These are phyloP conservation scores for Kazachstania bromeliacearum DNA, from an alignment of 805 yeast species.

Conservation along the genomic window DNA sequence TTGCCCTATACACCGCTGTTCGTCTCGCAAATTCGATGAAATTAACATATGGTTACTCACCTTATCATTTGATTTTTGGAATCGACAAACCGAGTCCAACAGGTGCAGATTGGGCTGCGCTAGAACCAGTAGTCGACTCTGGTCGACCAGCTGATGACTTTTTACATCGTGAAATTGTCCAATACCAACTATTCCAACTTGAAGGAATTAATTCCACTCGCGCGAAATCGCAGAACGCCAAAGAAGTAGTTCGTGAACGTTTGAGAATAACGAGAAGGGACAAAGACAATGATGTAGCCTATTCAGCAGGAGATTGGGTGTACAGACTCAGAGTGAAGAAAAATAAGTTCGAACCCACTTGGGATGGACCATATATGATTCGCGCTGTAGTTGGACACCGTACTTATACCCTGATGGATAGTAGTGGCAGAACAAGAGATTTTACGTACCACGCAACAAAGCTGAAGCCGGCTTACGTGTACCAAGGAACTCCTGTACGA, in stretches of 20 bases:
- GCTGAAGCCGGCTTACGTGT: neutral
- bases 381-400: neutral
- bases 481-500: neutral
- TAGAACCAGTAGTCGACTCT: neutral
- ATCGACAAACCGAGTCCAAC: neutral
- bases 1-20: neutral
- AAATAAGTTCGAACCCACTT: neutral
- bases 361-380: slow-evolving; percentile 1
- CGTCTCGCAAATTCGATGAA: neutral
- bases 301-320: neutral
- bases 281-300: neutral
- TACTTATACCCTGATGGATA: neutral
- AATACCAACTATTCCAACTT: neutral
- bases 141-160: neutral
- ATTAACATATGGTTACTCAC: neutral
- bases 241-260: neutral
- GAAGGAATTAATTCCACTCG: neutral
- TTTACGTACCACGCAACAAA: neutral
- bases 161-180: neutral
- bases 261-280: neutral
- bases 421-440: neutral
- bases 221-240: neutral
- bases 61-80: neutral
- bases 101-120: neutral
- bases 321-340: neutral